Evolutionary conservation across 2,329 filamentous ascomycete genomes (phyloP).

Genomic region (Penicillium psychrosexuale): DNA sequence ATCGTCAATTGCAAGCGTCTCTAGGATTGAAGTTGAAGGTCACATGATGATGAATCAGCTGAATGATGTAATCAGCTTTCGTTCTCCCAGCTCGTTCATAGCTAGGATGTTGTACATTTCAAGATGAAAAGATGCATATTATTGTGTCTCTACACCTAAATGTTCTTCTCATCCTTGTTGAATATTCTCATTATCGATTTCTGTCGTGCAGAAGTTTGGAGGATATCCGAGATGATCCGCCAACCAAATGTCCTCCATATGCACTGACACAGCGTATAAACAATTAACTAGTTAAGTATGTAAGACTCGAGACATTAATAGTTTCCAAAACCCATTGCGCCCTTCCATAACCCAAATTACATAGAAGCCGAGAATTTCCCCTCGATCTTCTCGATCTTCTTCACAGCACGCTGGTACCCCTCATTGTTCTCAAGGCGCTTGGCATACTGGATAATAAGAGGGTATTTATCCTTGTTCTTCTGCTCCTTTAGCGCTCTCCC

Average conservation of each 20-base stretch:
- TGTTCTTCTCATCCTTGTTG: background rate
- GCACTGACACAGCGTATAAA: background rate
- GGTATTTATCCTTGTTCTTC: constrained; percentile 36
- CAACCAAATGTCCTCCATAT: constrained; percentile 5
- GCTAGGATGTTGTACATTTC: background rate
- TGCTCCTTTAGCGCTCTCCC: constrained; percentile 34
- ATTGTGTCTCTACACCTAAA: background rate
- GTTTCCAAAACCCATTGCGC: background rate
- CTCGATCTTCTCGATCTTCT: constrained; percentile 43
- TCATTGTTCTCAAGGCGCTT: constrained; percentile 36
- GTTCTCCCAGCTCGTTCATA: no score
- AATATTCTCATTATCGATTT: background rate
- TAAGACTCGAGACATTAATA: background rate
- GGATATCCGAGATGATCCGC: background rate
- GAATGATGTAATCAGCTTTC: constrained; percentile 6
- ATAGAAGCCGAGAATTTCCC: constrained; percentile 35
- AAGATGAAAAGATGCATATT: no score
- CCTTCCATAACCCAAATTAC: constrained; percentile 20
- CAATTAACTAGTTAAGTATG: no score
- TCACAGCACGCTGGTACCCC: constrained; percentile 40
- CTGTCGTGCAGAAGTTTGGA: background rate
- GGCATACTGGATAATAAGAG: constrained; percentile 38
- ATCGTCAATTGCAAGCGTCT: constrained; percentile 4
- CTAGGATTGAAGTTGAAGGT: constrained; percentile 14
- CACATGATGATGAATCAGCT: constrained; percentile 11